phyloP scores from a whole-genome alignment of 176 grass and related monocot species.

The Eragrostis nindensis region DNA sequence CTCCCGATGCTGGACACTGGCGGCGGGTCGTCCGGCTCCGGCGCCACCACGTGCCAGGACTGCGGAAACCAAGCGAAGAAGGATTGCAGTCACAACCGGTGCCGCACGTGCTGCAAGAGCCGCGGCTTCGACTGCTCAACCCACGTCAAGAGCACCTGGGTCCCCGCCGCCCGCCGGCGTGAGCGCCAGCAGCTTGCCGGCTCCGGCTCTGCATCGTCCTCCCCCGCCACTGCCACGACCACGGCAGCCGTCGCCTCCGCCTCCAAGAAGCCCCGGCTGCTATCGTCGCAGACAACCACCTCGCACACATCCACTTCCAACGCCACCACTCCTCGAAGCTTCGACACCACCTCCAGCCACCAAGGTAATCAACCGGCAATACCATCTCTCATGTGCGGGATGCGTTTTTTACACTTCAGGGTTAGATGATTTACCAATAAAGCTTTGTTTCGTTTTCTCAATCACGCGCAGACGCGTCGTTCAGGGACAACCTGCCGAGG shows the following conservation, averaged over 20 bases:
- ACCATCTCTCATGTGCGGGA: not conserved
- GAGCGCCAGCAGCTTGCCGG: slow-evolving; percentile 66
- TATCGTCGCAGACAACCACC: slow-evolving; percentile 65
- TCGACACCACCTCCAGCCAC: slow-evolving; percentile 96
- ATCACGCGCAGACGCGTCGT: slow-evolving; percentile 62
- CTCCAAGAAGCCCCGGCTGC: slow-evolving; percentile 67
- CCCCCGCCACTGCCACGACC: slow-evolving; percentile 33
- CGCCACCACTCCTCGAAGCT: slow-evolving; percentile 93
- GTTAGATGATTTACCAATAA: not conserved
- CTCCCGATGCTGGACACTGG: slow-evolving; percentile 67
- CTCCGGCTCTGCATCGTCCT: slow-evolving; percentile 25
- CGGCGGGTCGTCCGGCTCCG: slow-evolving; percentile 35
- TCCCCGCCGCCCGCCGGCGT: slow-evolving; percentile 75
- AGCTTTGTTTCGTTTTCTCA: not conserved
- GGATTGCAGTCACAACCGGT: slow-evolving; percentile 78
- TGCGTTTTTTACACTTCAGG: too few species aligned
- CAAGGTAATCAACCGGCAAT: slow-evolving; percentile 53
- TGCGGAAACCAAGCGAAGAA: slow-evolving; percentile 98
- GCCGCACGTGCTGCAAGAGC: slow-evolving; percentile 93
- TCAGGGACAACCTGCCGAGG: slow-evolving; percentile 70
- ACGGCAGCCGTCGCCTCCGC: slow-evolving; percentile 36
- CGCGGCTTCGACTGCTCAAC: slow-evolving; percentile 88
- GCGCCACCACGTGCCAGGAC: slow-evolving; percentile 80
- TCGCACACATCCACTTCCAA: slow-evolving; percentile 91
- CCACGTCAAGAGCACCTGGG: slow-evolving; percentile 97